Evolutionary conservation across 495 filamentous ascomycete species (phyloP).

Genomic region (Viridothelium virens): DNA sequence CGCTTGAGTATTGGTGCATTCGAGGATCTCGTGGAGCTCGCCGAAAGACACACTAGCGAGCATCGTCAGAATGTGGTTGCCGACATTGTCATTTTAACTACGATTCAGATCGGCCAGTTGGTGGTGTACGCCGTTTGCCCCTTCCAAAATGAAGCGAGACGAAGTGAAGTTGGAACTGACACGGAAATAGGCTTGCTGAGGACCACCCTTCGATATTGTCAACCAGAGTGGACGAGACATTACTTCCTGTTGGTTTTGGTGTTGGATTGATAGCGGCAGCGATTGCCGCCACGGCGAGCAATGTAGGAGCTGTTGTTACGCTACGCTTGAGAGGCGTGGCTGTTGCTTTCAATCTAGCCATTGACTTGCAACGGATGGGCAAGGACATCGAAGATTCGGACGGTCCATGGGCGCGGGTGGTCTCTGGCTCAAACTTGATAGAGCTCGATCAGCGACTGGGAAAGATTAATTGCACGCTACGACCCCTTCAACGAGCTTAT

Average conservation of each 20-base stretch:
- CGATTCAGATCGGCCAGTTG: conserved; percentile 19
- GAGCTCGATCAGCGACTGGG: conserved; percentile 13
- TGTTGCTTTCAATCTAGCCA: conserved; percentile 16
- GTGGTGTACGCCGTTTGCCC: conserved; percentile 4
- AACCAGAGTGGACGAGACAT: background rate
- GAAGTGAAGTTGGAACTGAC: background rate
- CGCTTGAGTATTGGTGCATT: conserved; percentile 14
- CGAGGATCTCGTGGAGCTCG: conserved; percentile 19
- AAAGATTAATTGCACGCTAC: conserved; percentile 14
- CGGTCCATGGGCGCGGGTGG: conserved; percentile 14
- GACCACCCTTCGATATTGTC: conserved; percentile 14
- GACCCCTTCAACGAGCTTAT: conserved; percentile 16
- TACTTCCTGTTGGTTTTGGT: conserved; percentile 18
- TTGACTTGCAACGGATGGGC: conserved; percentile 13
- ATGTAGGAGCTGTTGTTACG: conserved; percentile 13
- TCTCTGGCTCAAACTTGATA: conserved; percentile 4
- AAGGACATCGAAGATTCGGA: conserved; percentile 18
- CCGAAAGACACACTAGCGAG: conserved; percentile 16
- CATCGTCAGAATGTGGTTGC: conserved; percentile 15
- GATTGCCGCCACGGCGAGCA: conserved; percentile 15
- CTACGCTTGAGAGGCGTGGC: conserved; percentile 15
- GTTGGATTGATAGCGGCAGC: conserved; percentile 18
- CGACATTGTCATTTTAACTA: conserved; percentile 17
- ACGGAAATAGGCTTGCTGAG: conserved; percentile 14
- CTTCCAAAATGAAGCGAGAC: background rate